Base-by-base conservation (phyloP, 768 basidiomycete genomes). In the Cystobasidium ongulense region DNA sequence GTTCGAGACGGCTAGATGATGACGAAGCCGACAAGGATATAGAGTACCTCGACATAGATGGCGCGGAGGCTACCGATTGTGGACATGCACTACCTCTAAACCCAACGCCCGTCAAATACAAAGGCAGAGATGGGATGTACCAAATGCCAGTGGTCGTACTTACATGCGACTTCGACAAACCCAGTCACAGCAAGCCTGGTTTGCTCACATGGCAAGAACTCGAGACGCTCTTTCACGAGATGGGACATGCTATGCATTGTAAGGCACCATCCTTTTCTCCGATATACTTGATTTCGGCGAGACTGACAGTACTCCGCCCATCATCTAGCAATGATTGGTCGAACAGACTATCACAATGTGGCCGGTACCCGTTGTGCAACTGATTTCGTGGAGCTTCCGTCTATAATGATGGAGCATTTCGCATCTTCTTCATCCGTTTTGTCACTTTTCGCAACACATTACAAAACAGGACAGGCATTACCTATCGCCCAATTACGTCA, bases 161-260 rank as follows among this genome's bases (percentile, higher is more conserved):
- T 15, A 82, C 93, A 7, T 95, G 91, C 77, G 94, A 94, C 78
- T 96, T 97, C 78, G 83, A 86, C 25, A 85, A 90, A 25, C 83
- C 86, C 1, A 75, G 85, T 21, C 81, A 85, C n/a, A 82, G 84
- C 15, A 89, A 88, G 0, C 86, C 90, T 4, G 88, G 91, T 0
- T 81, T 88, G 63, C 82, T 99, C 25, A 87, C 88, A 72, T 98
- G 94, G 93, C 89, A 90, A 77, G 93, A 98, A 77, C 91, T 97
- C 10, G 84, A 90, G 80, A 98, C 95, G 1, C 83, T 98, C 27
- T 96, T 93, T 82, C 96, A 99, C 78, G 96, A 99, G 82, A 96
- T 98, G 92, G 96, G 96, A 0, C 96, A 99, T 82, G 96, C 96
- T 13, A 92, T 99, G 87, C 96, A 99, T 80, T 99, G 96, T 97